phyloP scores from a whole-genome alignment of 495 filamentous ascomycete species.

The Tuber indicum region DNA sequence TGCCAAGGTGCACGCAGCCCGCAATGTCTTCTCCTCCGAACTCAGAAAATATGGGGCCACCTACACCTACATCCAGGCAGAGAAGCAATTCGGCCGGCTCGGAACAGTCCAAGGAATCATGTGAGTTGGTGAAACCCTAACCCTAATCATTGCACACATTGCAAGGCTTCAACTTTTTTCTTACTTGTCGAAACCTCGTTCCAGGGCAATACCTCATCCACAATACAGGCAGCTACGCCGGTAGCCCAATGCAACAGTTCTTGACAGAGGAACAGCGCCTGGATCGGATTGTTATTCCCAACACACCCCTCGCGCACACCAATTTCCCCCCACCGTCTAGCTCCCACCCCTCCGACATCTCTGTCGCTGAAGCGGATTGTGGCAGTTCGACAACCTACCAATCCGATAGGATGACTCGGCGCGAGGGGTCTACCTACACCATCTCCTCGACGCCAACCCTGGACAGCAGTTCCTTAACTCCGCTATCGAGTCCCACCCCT shows the following conservation, averaged over 20 bases:
- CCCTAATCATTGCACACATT: not conserved
- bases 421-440: not conserved
- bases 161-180: not conserved
- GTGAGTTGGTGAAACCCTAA: not conserved
- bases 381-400: not conserved
- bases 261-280: not conserved
- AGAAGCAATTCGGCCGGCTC: not conserved
- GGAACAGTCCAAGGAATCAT: not conserved
- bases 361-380: not conserved
- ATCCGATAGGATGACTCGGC: not conserved
- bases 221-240: not conserved
- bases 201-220: not conserved
- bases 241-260: not conserved
- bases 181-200: not conserved
- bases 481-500: constrained; percentile 2
- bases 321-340: not conserved
- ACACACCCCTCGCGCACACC: not conserved
- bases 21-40: not conserved
- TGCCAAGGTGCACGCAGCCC: not conserved
- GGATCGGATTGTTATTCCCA: not conserved
- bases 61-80: not conserved
- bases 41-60: not conserved
- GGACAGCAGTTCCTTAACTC: not conserved
- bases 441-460: constrained; percentile 16
- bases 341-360: not conserved